Conservation (phyloP, 306 rosid genomes). For the Adenanthera pavonina region DNA sequence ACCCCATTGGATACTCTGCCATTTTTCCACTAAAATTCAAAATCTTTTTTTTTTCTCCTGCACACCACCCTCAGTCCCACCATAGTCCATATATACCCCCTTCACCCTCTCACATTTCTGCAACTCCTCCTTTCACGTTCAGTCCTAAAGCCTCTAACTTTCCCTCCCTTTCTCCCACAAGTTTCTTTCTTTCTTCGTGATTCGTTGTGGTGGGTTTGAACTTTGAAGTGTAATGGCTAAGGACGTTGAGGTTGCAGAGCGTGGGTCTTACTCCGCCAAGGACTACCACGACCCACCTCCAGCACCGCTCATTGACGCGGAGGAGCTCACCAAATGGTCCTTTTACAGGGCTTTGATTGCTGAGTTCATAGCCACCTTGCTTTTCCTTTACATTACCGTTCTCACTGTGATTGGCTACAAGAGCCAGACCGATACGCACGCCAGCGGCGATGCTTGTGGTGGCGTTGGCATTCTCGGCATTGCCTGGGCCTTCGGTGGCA, state of each 20-base stretch:
- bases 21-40: background rate
- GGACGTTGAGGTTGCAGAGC: constrained; percentile 65
- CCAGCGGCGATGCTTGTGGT: constrained; percentile 50
- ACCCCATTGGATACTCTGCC: background rate
- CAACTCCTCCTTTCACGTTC: background rate
- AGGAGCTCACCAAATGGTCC: constrained; percentile 82
- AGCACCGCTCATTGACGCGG: constrained; percentile 65
- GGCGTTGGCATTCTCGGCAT: constrained; percentile 89
- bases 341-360: constrained; percentile 94
- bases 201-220: background rate
- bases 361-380: constrained; percentile 89
- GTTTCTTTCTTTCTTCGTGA: background rate
- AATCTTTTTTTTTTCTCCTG: background rate
- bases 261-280: constrained; percentile 69
- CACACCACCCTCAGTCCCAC: background rate
- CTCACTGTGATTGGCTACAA: constrained; percentile 88
- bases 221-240: constrained; percentile 52
- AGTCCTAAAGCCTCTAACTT: background rate
- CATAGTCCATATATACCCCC: constrained; percentile 33
- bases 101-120: background rate
- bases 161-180: background rate
- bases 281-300: constrained; percentile 98
- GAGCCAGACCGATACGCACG: constrained; percentile 48
- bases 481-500: constrained; percentile 99
- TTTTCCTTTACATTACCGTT: constrained; percentile 83